Evolutionary conservation across 1,284 basidiomycete species (phyloP), one percentile per base, ranked within the genome.

Genomic region (Singerocomus inundabilis): DNA sequence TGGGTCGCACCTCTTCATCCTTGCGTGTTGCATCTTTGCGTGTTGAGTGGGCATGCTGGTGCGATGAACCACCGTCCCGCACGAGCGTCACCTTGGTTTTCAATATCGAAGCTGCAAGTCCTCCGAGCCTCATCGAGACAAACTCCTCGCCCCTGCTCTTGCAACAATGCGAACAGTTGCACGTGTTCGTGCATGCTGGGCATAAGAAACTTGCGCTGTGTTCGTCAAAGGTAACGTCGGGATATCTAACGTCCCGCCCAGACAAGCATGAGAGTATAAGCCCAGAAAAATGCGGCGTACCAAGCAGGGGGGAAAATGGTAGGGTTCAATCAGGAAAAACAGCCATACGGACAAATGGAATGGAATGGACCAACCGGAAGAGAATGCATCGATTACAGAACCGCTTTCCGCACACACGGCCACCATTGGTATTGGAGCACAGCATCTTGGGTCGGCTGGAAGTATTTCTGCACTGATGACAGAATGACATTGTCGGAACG

Each of bases 361-460:
- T 21, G 11, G 18, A 44, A 35, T 44, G 24, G 11, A 67, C 64
- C 8, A 7, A 66, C 64, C 64, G 64, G 38, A 48, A 44, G 3
- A 57, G 48, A 26, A 66, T 55, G 28, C 64, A 66, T 51, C 62
- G 55, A 35, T 61, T 51, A 34, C 64, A 66, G 35, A 70, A 66
- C 25, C 61, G 56, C 32, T 67, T 66, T 25, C 61, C 62, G 15
- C 64, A 66, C 2, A 58, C 44, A 15, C 50, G 54, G 2, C 6
- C 50, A 0, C 41, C 48, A 13, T 36, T 0, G 4, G 13, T 9
- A 28, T 67, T 69, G 5, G 67, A 67, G 32, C 64, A 66, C 6
- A 18, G 24, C 64, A 67, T 70, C 44, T 67, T 67, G 21, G 57
- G 66, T 36, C 67, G 61, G 3, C 0, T 4, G 6, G 55, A 48